These are phyloP conservation scores for Aspergillus udagawae DNA, from an alignment of 2,329 filamentous ascomycete genomes.

Conservation along the genomic window DNA sequence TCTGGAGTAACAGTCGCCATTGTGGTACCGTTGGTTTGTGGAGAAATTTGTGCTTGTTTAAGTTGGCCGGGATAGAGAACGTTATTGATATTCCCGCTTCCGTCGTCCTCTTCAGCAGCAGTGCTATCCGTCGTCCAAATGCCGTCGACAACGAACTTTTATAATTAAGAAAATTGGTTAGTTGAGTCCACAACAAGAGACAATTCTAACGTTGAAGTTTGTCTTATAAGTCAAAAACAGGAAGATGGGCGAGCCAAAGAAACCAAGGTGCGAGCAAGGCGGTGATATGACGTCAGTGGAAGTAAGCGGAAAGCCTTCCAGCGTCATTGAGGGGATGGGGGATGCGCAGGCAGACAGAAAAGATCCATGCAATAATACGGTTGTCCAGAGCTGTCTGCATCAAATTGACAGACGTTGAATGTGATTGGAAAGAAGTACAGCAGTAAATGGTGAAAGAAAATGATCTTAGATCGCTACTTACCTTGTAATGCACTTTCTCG, in stretches of 20 bases:
- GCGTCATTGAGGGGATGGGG: slow-evolving; percentile 22
- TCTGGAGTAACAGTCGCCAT: slow-evolving; percentile 64
- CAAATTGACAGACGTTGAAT: not conserved
- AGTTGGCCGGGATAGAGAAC: slow-evolving; percentile 75
- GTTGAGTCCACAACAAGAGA: slow-evolving; percentile 12
- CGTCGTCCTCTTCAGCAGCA: slow-evolving; percentile 77
- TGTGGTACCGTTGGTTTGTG: slow-evolving; percentile 16
- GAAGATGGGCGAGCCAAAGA: slow-evolving; percentile 13
- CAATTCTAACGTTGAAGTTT: slow-evolving; percentile 5
- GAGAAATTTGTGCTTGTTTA: slow-evolving; percentile 18
- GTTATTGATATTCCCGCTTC: slow-evolving; percentile 86
- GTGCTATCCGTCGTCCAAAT: slow-evolving; percentile 80
- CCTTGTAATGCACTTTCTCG: slow-evolving; percentile 92
- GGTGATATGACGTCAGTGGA: slow-evolving; percentile 19
- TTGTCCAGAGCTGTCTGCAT: not conserved
- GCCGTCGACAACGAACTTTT: slow-evolving; percentile 90
- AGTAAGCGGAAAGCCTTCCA: slow-evolving; percentile 14
- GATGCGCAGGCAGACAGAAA: not conserved
- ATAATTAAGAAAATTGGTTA: slow-evolving; percentile 5
- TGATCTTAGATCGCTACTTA: slow-evolving; percentile 42
- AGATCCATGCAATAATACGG: not conserved
- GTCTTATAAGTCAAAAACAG: slow-evolving; percentile 19
- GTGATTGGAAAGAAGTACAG: slow-evolving; percentile 1
- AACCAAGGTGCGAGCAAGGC: not conserved
- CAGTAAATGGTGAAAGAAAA: slow-evolving; percentile 1